Conservation (phyloP, 2,329 filamentous ascomycete species). For the Talaromyces rugulosus region DNA sequence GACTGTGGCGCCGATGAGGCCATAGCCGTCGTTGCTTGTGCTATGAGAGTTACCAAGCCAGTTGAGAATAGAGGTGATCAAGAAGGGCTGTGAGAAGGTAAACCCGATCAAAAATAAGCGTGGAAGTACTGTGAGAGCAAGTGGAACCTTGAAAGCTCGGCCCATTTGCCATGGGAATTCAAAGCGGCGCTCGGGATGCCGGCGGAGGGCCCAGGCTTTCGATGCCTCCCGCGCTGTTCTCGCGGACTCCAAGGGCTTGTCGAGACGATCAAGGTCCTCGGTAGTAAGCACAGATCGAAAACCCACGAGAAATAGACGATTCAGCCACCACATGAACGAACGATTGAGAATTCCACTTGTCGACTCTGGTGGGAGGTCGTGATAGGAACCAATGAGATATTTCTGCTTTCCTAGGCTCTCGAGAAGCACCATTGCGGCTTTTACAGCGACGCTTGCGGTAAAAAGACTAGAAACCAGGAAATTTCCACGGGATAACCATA, state of each 20-base stretch:
- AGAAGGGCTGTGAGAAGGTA: constrained; percentile 7
- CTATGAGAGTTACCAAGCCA: constrained; percentile 14
- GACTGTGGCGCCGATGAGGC: constrained; percentile 5
- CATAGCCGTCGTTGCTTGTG: constrained; percentile 9
- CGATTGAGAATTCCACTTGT: constrained; percentile 9
- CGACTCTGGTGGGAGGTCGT: constrained; percentile 5
- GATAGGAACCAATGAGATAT: background rate
- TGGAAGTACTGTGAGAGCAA: constrained; percentile 4
- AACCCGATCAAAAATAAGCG: constrained; percentile 9
- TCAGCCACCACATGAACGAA: constrained; percentile 11
- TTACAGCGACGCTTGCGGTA: background rate
- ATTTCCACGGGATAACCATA: background rate
- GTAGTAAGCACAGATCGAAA: constrained; percentile 8
- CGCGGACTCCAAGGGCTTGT: constrained; percentile 1
- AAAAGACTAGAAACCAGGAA: background rate
- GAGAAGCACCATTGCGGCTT: background rate
- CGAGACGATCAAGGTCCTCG: constrained; percentile 5
- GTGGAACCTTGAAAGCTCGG: background rate
- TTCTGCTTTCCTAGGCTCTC: constrained; percentile 4
- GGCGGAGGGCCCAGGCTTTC: background rate
- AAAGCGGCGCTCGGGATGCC: constrained; percentile 1
- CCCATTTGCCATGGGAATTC: constrained; percentile 1
- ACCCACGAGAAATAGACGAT: background rate
- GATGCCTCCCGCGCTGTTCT: background rate
- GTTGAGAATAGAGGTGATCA: background rate